Conservation (phyloP, 768 basidiomycete genomes). For the Lactifluus echinatus region DNA sequence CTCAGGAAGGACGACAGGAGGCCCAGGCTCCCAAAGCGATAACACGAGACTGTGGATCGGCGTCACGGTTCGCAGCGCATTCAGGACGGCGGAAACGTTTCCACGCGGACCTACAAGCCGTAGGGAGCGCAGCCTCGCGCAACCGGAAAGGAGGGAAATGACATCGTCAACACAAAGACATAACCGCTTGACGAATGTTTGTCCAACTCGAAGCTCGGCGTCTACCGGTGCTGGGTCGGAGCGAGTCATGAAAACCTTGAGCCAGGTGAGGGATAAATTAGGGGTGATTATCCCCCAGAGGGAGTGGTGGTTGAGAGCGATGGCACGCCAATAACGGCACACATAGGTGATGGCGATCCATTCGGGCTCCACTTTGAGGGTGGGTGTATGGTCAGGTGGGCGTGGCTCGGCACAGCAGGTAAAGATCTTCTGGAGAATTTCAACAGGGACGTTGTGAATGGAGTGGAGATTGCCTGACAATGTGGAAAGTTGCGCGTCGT, state of each 20-base stretch:
- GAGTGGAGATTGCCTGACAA: not conserved
- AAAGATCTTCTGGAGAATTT: slow-evolving; percentile 12
- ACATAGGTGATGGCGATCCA: slow-evolving; percentile 16
- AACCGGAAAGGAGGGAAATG: slow-evolving; percentile 8
- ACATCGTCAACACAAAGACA: not conserved
- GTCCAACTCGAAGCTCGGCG: slow-evolving; percentile 6
- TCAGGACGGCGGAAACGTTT: slow-evolving; percentile 4
- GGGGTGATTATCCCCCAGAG: slow-evolving; percentile 12
- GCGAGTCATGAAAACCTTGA: slow-evolving; percentile 6
- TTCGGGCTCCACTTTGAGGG: not conserved
- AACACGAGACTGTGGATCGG: slow-evolving; percentile 6
- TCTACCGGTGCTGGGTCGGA: slow-evolving; percentile 8
- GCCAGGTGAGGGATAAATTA: slow-evolving; percentile 2
- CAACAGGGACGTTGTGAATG: slow-evolving; percentile 3
- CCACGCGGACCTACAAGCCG: slow-evolving; percentile 2
- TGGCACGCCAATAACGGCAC: slow-evolving; percentile 10
- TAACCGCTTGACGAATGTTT: not conserved
- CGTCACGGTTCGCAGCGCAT: not conserved
- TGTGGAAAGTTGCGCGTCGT: not conserved
- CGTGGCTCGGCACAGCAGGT: slow-evolving; percentile 1
- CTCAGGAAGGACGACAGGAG: slow-evolving; percentile 4
- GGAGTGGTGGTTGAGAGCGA: slow-evolving; percentile 5
- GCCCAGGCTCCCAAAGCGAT: slow-evolving; percentile 5
- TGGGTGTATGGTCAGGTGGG: not conserved
- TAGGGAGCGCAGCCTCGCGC: slow-evolving; percentile 9